Evolutionary conservation across 768 basidiomycete genomes (phyloP).

Genomic region (Phaeotremella fagi): DNA sequence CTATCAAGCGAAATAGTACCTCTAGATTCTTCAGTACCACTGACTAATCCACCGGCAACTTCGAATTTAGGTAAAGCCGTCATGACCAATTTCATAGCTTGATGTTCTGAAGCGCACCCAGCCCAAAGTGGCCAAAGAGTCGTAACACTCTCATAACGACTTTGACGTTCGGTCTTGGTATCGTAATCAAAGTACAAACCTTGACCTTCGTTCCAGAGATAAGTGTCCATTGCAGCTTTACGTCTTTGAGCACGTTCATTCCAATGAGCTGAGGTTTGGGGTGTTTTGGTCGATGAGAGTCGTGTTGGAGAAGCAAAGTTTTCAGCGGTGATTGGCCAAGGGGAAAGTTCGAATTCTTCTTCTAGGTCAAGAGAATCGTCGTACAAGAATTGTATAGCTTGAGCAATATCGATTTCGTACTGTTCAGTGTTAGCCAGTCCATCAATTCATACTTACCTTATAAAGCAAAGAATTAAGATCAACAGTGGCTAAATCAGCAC

Average conservation of each 20-base stretch:
- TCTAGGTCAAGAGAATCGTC: constrained; percentile 86
- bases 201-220: constrained; percentile 96
- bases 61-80: constrained; percentile 87
- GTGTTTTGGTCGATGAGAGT: constrained; percentile 31
- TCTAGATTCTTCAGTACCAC: constrained; percentile 92
- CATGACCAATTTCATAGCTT: constrained; percentile 69
- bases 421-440: constrained; percentile 1
- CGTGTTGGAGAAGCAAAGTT: constrained; percentile 50
- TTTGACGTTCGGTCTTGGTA: constrained; percentile 82
- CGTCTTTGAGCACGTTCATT: constrained; percentile 81
- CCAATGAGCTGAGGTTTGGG: constrained; percentile 84
- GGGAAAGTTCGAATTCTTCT: constrained; percentile 82
- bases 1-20: constrained; percentile 93
- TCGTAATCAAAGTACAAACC: constrained; percentile 95
- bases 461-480: constrained; percentile 92
- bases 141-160: constrained; percentile 94
- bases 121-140: constrained; percentile 96
- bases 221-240: constrained; percentile 77
- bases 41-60: constrained; percentile 88
- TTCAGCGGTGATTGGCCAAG: constrained; percentile 64
- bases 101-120: constrained; percentile 92
- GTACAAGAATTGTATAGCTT: constrained; percentile 91
- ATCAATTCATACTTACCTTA: constrained; percentile 53
- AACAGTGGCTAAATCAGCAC: constrained; percentile 92
- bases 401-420: constrained; percentile 98